Evolutionary conservation across 805 yeast species (phyloP).

Genomic region (Sugiyamaella americana): DNA sequence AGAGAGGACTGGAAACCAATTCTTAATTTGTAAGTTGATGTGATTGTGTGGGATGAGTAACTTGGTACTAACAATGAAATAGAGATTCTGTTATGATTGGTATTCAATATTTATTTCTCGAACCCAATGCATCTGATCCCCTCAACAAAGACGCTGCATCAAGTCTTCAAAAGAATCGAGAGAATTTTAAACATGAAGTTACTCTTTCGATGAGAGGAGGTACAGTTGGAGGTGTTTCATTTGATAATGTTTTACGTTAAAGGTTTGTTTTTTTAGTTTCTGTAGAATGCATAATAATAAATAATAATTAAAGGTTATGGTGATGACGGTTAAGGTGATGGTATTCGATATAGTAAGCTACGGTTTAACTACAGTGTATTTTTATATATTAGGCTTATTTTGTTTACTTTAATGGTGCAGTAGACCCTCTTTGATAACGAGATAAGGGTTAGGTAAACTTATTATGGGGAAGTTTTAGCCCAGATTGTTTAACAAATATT

Average conservation of each 20-base stretch:
- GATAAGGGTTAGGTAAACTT: too few relatives aligned
- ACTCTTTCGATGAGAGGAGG: constrained; percentile 68
- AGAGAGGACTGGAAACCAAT: constrained; percentile 98
- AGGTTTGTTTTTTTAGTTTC: background rate
- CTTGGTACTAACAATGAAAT: background rate
- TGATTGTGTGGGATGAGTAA: background rate
- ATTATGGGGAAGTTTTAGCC: too few relatives aligned
- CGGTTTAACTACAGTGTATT: too few relatives aligned
- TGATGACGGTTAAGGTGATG: too few relatives aligned
- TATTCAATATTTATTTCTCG: constrained; percentile 73
- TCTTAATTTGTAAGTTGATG: constrained; percentile 44
- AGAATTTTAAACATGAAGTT: constrained; percentile 53
- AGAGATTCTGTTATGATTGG: constrained; percentile 75
- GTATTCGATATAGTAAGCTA: too few relatives aligned
- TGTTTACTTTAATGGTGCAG: too few relatives aligned
- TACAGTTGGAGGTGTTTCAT: constrained; percentile 47
- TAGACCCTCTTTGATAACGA: too few relatives aligned
- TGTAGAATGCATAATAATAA: too few relatives aligned
- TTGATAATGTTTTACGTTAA: constrained; percentile 51
- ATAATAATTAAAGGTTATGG: too few relatives aligned
- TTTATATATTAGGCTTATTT: too few relatives aligned
- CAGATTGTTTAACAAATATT: too few relatives aligned
- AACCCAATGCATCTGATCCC: constrained; percentile 90
- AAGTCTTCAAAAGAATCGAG: constrained; percentile 37
- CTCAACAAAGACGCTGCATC: constrained; percentile 86